Evolutionary conservation across 208 protist genomes (phyloP).

Genomic region (Vickermania ingenoplastis): DNA sequence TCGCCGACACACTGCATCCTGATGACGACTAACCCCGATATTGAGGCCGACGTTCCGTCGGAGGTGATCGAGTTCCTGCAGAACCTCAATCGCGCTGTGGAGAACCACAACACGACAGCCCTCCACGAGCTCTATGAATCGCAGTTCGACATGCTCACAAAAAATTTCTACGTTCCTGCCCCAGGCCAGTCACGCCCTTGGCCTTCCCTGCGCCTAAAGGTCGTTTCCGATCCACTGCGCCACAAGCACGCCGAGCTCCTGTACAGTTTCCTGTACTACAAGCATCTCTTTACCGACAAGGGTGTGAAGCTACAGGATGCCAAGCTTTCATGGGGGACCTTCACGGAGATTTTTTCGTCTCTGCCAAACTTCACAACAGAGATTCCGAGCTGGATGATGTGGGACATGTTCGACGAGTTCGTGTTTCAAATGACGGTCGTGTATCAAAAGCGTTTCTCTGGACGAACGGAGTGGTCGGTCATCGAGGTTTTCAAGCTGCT

Average conservation of each 20-base stretch:
- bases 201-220: conserved; percentile 49
- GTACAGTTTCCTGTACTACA: conserved; percentile 81
- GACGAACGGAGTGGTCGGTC: conserved; percentile 55
- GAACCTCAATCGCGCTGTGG: conserved; percentile 62
- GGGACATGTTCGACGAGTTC: conserved; percentile 89
- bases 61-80: conserved; percentile 73
- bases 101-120: conserved; percentile 42
- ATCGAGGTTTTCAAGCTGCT: conserved; percentile 46
- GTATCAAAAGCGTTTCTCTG: conserved; percentile 72
- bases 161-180: conserved; percentile 62
- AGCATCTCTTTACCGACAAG: conserved; percentile 76
- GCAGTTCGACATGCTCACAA: conserved; percentile 62
- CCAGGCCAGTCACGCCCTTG: conserved; percentile 62
- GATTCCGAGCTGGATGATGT: conserved; percentile 78
- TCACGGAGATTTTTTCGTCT: conserved; percentile 41
- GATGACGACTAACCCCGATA: conserved; percentile 85
- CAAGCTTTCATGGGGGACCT: conserved; percentile 63
- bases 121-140: conserved; percentile 76
- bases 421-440: conserved; percentile 84
- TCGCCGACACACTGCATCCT: too few species aligned
- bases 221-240: conserved; percentile 51
- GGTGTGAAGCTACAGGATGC: conserved; percentile 41
- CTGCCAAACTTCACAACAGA: conserved; percentile 36
- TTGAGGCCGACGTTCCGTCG: conserved; percentile 79
- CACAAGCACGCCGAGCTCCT: conserved; percentile 58